Evolutionary conservation across 257 asterid genomes (phyloP).

Genomic region (Phtheirospermum japonicum): DNA sequence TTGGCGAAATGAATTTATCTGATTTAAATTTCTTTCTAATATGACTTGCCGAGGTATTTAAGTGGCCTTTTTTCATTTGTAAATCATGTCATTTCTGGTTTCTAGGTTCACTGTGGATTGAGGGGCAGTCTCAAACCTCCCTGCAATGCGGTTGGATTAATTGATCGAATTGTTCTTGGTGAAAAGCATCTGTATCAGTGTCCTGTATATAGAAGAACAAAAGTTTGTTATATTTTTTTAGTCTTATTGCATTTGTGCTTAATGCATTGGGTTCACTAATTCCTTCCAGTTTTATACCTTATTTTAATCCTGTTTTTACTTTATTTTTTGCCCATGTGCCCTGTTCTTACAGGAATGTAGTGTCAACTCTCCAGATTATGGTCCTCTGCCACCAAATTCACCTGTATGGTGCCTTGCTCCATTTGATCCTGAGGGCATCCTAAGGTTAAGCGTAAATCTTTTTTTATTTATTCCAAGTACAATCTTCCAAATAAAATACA

Average conservation of each 20-base stretch:
- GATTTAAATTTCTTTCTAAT: background rate
- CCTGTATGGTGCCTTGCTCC: slow-evolving; percentile 96
- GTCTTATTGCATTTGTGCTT: slow-evolving; percentile 7
- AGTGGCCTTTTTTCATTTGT: slow-evolving; percentile 11
- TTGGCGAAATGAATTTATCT: background rate
- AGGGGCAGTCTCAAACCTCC: slow-evolving; percentile 91
- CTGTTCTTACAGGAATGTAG: slow-evolving; percentile 68
- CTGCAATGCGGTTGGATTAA: slow-evolving; percentile 84
- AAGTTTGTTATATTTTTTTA: slow-evolving; percentile 39
- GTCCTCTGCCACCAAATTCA: slow-evolving; percentile 71
- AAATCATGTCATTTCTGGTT: slow-evolving; percentile 18
- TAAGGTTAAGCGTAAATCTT: slow-evolving; percentile 50
- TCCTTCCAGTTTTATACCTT: background rate
- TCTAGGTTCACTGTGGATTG: slow-evolving; percentile 72
- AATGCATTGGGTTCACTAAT: slow-evolving; percentile 21
- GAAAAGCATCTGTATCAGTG: slow-evolving; percentile 79
- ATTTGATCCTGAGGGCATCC: slow-evolving; percentile 89
- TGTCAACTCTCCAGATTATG: slow-evolving; percentile 84
- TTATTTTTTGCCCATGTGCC: background rate
- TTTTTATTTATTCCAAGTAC: slow-evolving; percentile 2
- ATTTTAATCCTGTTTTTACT: background rate
- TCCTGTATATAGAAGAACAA: slow-evolving; percentile 88
- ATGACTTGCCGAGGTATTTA: slow-evolving; percentile 14
- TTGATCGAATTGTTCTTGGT: slow-evolving; percentile 76
- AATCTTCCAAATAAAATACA: slow-evolving; percentile 1